phyloP scores from a whole-genome alignment of 306 rosid genomes.

The Erythrophleum fordii region DNA sequence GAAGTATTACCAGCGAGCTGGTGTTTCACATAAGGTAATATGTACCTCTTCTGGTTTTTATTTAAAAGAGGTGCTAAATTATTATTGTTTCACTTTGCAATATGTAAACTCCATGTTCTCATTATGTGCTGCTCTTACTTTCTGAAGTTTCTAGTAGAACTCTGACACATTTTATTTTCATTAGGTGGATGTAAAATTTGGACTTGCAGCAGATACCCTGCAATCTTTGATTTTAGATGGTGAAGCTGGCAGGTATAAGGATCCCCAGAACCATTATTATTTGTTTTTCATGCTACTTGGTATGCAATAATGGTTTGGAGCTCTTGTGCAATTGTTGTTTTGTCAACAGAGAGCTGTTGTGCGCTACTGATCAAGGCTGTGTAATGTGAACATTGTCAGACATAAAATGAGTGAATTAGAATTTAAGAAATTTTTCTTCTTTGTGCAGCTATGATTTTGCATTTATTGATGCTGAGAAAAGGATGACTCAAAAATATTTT shows the following conservation, averaged over 20 bases:
- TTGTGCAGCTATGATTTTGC: constrained; percentile 90
- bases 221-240: constrained; percentile 73
- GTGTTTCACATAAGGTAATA: constrained; percentile 86
- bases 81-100: constrained; percentile 12
- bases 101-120: not conserved
- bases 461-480: constrained; percentile 93
- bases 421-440: constrained; percentile 31
- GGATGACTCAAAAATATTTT: constrained; percentile 78
- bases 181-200: constrained; percentile 78
- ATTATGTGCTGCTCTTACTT: constrained; percentile 18
- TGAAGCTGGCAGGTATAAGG: constrained; percentile 77
- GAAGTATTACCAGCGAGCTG: constrained; percentile 76
- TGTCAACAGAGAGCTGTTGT: constrained; percentile 8
- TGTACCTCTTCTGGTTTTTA: constrained; percentile 31
- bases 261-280: constrained; percentile 19
- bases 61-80: constrained; percentile 16
- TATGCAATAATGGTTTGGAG: not conserved
- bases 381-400: constrained; percentile 32
- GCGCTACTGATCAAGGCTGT: constrained; percentile 1
- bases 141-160: not conserved
- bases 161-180: not conserved
- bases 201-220: constrained; percentile 78
- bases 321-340: constrained; percentile 16
- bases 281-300: constrained; percentile 4
- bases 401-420: constrained; percentile 27